Evolutionary conservation across 75 land plant species (phyloP), one percentile per base, ranked within the genome.

Genomic region (Chamaecyparis obtusa): DNA sequence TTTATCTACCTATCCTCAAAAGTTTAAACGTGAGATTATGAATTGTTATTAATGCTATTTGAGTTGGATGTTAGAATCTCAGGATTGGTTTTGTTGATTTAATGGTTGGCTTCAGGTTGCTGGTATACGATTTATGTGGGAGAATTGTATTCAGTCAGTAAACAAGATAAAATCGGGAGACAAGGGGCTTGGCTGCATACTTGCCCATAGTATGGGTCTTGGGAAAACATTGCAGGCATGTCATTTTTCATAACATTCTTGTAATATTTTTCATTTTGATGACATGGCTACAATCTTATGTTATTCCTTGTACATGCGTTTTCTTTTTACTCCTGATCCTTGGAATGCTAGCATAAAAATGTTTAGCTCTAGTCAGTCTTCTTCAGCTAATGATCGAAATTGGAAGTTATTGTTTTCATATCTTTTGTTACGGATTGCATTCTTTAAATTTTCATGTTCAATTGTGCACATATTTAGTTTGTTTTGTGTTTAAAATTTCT

Each of bases 121-220:
- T 44, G 99, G 99, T 43, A 92, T 98, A 85, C 91, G 97, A 10
- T 98, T 98, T 88, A 94, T 98, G 97, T 98, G 99, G 99, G 94
- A 97, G 86, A 98, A 98, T 85, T 94, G 98, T 51, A 91, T 97
- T 57, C 99, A 98, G 78, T 98, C 99, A 13, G 84, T 98, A 37
- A 89, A 86, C 72, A 95, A 95, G 87, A 95, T 97, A 37, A 94
- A 92, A 85, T 92, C 97, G 81, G 99, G 97, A 19, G 97, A 92
- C 85, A 92, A 95, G 91, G 99, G 99, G 36, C 95, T 97, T 90
- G 99, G 99, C 41, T 98, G 99, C 91, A 98, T 98, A 88, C 90
- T 96, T 74, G 99, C 99, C 76, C 99, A 98, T 89, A 94, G 96
- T 10, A 98, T 98, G 99, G 99, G 99, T 4, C 97, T 98, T 89